These are phyloP conservation scores for Russula dissimulans DNA, from an alignment of 768 basidiomycete genomes.

Conservation along the genomic window DNA sequence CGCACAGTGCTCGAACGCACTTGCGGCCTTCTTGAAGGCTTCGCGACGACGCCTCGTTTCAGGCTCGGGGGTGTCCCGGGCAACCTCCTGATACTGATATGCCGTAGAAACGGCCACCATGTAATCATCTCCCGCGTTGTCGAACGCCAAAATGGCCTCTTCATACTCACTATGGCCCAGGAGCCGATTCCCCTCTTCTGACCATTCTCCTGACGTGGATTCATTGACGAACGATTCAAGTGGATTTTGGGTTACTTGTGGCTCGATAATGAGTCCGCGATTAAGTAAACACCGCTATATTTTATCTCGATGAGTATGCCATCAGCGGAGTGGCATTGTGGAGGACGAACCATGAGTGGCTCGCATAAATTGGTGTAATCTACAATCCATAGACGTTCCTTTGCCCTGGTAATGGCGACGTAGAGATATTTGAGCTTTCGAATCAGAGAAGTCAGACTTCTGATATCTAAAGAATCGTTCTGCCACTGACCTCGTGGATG, in stretches of 20 bases:
- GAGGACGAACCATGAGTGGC: slow-evolving; percentile 38
- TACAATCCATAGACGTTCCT: slow-evolving; percentile 61
- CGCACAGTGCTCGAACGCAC: background rate
- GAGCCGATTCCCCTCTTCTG: slow-evolving; percentile 4
- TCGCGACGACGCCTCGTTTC: background rate
- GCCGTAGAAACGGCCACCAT: background rate
- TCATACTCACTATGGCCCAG: background rate
- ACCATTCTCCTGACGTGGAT: slow-evolving; percentile 7
- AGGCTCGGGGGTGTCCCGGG: background rate
- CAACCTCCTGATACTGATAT: slow-evolving; percentile 1
- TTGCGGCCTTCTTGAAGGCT: background rate
- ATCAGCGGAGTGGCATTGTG: slow-evolving; percentile 17
- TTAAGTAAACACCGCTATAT: slow-evolving; percentile 1
- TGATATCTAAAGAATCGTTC: background rate
- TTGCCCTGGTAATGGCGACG: slow-evolving; percentile 61
- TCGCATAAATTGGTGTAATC: slow-evolving; percentile 41
- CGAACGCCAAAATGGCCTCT: slow-evolving; percentile 8
- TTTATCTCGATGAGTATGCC: background rate
- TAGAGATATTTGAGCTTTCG: slow-evolving; percentile 56
- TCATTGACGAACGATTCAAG: background rate
- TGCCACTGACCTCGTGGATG: slow-evolving; percentile 4
- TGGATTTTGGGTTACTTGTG: background rate
- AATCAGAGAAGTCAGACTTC: background rate
- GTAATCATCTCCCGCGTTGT: slow-evolving; percentile 1
- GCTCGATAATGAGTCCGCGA: background rate